phyloP scores from a whole-genome alignment of 257 asterid genomes.

The Parsonsia alboflavescens region DNA sequence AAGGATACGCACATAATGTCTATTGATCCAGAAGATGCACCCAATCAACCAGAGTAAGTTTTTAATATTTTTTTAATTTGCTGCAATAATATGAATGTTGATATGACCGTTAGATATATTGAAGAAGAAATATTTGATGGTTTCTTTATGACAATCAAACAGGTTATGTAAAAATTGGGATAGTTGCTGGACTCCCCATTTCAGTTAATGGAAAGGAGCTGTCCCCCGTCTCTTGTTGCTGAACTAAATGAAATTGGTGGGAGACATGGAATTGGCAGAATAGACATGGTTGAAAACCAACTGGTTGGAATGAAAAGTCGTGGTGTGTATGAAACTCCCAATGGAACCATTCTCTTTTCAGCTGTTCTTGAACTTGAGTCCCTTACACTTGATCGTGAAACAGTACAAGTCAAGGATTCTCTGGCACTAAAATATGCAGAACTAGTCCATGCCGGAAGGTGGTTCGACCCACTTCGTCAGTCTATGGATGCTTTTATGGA shows the following conservation, averaged over 20 bases:
- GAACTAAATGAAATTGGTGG: constrained; percentile 81
- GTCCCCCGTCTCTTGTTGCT: constrained; percentile 77
- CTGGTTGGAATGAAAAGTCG: constrained; percentile 98
- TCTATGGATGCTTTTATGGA: constrained; percentile 92
- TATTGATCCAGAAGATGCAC: constrained; percentile 78
- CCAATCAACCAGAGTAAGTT: constrained; percentile 78
- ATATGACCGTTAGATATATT: not conserved
- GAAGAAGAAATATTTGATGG: not conserved
- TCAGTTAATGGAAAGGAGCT: constrained; percentile 66
- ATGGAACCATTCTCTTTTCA: constrained; percentile 78
- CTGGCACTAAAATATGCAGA: constrained; percentile 92
- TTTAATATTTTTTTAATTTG: not conserved
- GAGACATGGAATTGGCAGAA: constrained; percentile 79
- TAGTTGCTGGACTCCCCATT: constrained; percentile 69
- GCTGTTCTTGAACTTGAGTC: constrained; percentile 91
- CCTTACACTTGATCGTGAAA: constrained; percentile 86
- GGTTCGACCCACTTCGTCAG: constrained; percentile 94
- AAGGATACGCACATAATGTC: constrained; percentile 42
- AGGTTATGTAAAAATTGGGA: constrained; percentile 79
- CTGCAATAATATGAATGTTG: not conserved
- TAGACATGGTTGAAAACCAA: constrained; percentile 91
- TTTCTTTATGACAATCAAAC: not conserved
- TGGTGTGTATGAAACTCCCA: constrained; percentile 93
- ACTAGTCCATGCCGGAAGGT: constrained; percentile 78
- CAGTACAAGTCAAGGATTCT: constrained; percentile 69